Conservation (phyloP, 306 rosid species). For the Carpinus viminea region DNA sequence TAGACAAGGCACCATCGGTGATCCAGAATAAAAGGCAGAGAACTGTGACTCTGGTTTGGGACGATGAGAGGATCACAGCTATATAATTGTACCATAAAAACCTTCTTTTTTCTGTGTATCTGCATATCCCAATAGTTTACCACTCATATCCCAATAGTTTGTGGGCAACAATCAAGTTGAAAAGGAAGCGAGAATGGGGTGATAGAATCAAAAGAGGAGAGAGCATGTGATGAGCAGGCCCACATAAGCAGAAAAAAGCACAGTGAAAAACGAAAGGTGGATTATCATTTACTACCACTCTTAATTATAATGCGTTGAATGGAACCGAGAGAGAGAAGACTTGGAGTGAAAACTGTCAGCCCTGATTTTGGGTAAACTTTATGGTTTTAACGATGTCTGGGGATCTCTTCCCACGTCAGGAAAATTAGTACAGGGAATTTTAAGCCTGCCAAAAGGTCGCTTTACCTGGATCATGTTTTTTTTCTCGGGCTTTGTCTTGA, state of each 20-base stretch:
- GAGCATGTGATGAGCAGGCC: slow-evolving; percentile 39
- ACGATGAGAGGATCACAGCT: slow-evolving; percentile 26
- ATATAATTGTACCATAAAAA: slow-evolving; percentile 2
- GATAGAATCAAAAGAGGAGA: not conserved
- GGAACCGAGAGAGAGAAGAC: not conserved
- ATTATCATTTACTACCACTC: not conserved
- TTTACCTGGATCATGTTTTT: not conserved
- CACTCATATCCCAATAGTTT: not conserved
- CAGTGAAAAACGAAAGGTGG: slow-evolving; percentile 7
- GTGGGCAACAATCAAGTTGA: not conserved
- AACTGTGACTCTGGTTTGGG: not conserved
- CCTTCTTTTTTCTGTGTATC: slow-evolving; percentile 3
- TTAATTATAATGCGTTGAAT: not conserved
- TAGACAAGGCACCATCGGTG: too few relatives aligned
- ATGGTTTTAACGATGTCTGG: not conserved
- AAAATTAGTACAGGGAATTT: not conserved
- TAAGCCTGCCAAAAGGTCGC: not conserved
- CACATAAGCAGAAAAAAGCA: slow-evolving; percentile 34
- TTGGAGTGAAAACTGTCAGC: not conserved
- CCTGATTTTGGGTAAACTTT: not conserved
- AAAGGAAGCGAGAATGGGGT: not conserved
- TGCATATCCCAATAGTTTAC: too few relatives aligned
- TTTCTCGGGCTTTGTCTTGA: not conserved
- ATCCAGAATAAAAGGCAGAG: not conserved
- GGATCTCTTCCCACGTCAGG: not conserved